Evolutionary conservation across 2,329 filamentous ascomycete genomes (phyloP).

Genomic region (Botrytis hyacinthi): DNA sequence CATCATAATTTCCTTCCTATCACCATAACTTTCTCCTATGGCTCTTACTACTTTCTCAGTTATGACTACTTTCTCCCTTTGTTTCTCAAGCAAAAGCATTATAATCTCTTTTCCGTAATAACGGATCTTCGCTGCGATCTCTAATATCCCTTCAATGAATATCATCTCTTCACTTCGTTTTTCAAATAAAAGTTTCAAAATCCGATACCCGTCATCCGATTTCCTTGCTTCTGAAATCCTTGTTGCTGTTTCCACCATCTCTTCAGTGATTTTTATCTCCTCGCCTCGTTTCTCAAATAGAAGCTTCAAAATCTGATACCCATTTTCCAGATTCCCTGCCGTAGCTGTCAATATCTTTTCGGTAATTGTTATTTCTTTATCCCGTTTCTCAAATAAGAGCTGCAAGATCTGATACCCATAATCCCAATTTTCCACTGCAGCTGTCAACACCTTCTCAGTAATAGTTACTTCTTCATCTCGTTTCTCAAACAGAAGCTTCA

Average conservation of each 20-base stretch:
- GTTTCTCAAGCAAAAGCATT: neutral
- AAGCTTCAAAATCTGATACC: neutral
- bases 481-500: neutral
- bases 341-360: rapidly evolving
- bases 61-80: neutral
- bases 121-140: neutral
- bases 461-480: neutral
- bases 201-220: too few relatives aligned
- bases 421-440: neutral
- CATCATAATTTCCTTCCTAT: too few relatives aligned
- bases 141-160: too few relatives aligned
- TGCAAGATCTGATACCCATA: neutral
- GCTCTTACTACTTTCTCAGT: neutral
- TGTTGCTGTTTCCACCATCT: too few relatives aligned
- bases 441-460: neutral
- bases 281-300: neutral
- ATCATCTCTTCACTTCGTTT: too few relatives aligned
- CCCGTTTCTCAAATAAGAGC: neutral
- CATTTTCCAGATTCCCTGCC: rapidly evolving
- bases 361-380: neutral
- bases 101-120: neutral
- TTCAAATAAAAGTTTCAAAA: neutral
- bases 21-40: rapidly evolving
- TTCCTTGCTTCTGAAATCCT: too few relatives aligned
- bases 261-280: neutral